Conservation (phyloP, 2,329 filamentous ascomycete genomes). For the Cercospora brassicicola region DNA sequence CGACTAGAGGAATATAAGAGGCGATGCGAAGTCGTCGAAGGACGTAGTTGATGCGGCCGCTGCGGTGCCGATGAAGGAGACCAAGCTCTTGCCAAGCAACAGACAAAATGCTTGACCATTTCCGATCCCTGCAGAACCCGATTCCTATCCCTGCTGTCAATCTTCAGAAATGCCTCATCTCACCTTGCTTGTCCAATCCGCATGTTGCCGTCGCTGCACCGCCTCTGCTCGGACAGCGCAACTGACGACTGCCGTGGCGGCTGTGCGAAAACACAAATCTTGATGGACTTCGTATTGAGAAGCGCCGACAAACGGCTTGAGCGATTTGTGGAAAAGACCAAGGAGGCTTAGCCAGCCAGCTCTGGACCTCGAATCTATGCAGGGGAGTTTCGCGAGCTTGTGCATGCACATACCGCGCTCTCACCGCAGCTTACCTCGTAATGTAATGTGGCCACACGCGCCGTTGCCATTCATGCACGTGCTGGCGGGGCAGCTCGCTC, state of each 20-base stretch:
- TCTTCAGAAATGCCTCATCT: neutral
- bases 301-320: neutral
- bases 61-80: neutral
- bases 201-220: neutral
- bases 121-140: neutral
- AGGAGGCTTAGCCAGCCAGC: neutral
- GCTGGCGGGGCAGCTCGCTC: slow-evolving; percentile 1
- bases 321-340: neutral
- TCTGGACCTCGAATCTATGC: neutral
- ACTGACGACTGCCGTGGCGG: neutral
- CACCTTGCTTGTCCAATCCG: neutral
- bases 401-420: neutral
- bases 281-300: neutral
- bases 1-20: slow-evolving; percentile 37
- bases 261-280: neutral
- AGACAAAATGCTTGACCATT: neutral
- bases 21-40: neutral
- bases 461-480: neutral
- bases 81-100: slow-evolving; percentile 1
- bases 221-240: neutral
- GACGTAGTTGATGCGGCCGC: neutral
- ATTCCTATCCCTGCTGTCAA: neutral
- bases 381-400: neutral
- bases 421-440: neutral
- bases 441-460: neutral